Base-by-base conservation (phyloP, 179 eudicot genomes). In the Drosera spatulata region DNA sequence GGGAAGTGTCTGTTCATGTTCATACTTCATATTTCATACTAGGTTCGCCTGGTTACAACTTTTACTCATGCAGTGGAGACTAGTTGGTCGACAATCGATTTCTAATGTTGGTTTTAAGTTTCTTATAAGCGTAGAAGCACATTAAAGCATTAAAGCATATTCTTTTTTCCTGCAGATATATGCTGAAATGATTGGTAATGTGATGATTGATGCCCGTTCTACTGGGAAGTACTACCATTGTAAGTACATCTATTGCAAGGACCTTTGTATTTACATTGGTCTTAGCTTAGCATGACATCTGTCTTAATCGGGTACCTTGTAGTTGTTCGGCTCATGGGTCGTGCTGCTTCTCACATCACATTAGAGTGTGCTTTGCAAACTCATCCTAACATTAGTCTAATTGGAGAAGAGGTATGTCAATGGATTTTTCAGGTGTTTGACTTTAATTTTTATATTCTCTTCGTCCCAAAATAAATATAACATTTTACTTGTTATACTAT, bases 151-250 rank as follows among this genome's bases (percentile, higher is more conserved):
- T 22, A 22, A 22, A 14, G 5, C 7, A 40, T 44, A 44, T 62
- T 41, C 54, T 38, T 62, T 45, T 5, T 43, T n/a, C 59, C 42
- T 67, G 65, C 86, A 93, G 99, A 87, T 94, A 61, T 94, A 94
- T 54, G 81, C 99, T 52, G 99, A 94, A 73, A 87, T 86, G 99
- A 94, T 94, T 65, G 99, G 99, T 54, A 89, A 90, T 86, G 99
- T 94, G 64, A 94, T 94, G 99, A 77, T 78, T 39, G 99, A 90
- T 82, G 99, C 99, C 33, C 95, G 97, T 14, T 93, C 99, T 63
- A 93, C 99, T 69, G 99, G 99, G 68, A 90, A 93, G 73, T 89
- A 93, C 74, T 93, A 89, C 71, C 99, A 93, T 68, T 93, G 99
- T 93, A 80, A 86, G 99, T 77, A 50, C 54, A 39, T 7, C 10